phyloP scores from a whole-genome alignment of 805 yeast species.

The Ogataea ramenticola region DNA sequence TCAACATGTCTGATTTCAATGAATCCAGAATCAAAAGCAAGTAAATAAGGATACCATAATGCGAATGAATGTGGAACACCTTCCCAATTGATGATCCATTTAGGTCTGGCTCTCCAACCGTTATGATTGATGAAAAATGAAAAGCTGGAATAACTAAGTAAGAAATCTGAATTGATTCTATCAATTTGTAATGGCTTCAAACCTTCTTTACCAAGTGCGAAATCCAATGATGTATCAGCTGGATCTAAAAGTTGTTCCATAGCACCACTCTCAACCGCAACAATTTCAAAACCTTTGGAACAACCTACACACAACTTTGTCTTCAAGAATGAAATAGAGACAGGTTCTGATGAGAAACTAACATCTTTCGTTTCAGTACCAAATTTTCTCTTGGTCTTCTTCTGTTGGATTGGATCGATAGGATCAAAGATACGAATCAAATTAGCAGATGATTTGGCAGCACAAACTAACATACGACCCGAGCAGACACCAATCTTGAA shows the following conservation, averaged over 20 bases:
- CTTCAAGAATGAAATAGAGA: conserved; percentile 83
- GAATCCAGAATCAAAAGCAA: conserved; percentile 85
- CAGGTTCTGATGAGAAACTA: conserved; percentile 79
- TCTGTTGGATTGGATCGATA: conserved; percentile 58
- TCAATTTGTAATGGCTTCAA: conserved; percentile 89
- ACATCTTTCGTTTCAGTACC: conserved; percentile 69
- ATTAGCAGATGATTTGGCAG: conserved; percentile 79
- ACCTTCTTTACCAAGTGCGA: conserved; percentile 76
- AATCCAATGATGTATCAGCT: conserved; percentile 96
- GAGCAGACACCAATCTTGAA: conserved; percentile 91
- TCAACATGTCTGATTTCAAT: conserved; percentile 92
- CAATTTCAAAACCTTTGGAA: conserved; percentile 92
- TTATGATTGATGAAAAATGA: conserved; percentile 91
- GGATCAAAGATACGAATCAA: conserved; percentile 83
- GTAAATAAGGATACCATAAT: conserved; percentile 84
- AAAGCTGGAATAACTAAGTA: conserved; percentile 85
- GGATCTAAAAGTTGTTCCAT: conserved; percentile 91
- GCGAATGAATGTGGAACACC: conserved; percentile 92
- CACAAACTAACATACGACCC: conserved; percentile 82
- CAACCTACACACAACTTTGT: conserved; percentile 92
- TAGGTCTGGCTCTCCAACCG: conserved; percentile 94
- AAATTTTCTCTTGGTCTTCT: conserved; percentile 62
- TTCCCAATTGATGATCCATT: conserved; percentile 95
- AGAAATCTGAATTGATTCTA: conserved; percentile 80
- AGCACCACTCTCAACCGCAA: conserved; percentile 73